phyloP scores from a whole-genome alignment of 441 rosid genomes.

The Mallotus japonicus region DNA sequence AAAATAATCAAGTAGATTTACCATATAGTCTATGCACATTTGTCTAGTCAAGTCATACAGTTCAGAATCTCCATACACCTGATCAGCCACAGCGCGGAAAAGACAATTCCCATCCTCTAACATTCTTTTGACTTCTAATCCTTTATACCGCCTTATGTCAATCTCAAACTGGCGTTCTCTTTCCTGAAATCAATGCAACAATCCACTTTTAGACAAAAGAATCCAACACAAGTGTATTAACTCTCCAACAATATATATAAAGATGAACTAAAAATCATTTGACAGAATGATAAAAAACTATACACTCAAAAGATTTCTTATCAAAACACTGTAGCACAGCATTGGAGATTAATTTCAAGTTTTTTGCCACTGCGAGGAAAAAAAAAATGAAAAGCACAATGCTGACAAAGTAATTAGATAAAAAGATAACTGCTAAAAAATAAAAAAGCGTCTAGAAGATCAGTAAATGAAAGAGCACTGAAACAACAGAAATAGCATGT shows the following conservation, averaged over 20 bases:
- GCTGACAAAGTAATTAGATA: neutral
- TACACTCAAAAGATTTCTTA: neutral
- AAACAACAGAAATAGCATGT: neutral
- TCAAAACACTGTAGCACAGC: neutral
- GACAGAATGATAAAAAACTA: neutral
- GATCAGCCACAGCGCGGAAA: constrained; percentile 96
- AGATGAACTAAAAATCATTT: neutral
- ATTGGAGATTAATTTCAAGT: neutral
- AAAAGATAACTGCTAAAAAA: neutral
- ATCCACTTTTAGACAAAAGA: neutral
- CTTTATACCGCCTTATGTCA: constrained; percentile 69
- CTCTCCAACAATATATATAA: neutral
- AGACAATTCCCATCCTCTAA: constrained; percentile 98
- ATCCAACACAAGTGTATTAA: neutral
- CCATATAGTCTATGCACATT: constrained; percentile 98
- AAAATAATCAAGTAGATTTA: constrained; percentile 28
- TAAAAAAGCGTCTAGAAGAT: neutral
- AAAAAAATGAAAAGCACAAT: neutral
- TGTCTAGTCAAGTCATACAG: constrained; percentile 67
- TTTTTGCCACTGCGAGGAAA: neutral
- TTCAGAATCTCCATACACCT: constrained; percentile 94
- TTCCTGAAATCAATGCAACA: constrained; percentile 53
- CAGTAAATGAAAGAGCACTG: neutral
- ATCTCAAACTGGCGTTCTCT: constrained; percentile 88
- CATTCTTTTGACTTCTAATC: constrained; percentile 88